Evolutionary conservation across 2,329 filamentous ascomycete species (phyloP).

Genomic region (Simplicillium aogashimaense): DNA sequence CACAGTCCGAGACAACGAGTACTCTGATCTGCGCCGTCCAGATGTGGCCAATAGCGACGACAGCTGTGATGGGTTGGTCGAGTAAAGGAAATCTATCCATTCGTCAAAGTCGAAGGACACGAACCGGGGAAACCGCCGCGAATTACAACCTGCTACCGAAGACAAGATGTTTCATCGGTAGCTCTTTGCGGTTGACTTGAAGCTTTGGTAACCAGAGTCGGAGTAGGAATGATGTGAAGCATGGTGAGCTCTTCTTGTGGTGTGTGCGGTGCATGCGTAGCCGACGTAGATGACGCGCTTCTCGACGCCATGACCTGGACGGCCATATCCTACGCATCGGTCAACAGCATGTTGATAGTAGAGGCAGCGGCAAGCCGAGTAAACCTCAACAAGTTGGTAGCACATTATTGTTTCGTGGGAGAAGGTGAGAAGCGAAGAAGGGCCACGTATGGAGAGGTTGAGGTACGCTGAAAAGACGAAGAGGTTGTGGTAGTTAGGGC

Average conservation of each 20-base stretch:
- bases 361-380: conserved; percentile 76
- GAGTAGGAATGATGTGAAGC: conserved; percentile 34
- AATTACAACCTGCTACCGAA: conserved; percentile 35
- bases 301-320: conserved; percentile 60
- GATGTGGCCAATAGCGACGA: conserved; percentile 30
- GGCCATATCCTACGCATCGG: conserved; percentile 66
- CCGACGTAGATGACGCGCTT: conserved; percentile 74
- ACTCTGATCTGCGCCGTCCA: neutral
- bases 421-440: neutral
- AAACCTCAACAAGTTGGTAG: conserved; percentile 76
- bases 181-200: conserved; percentile 32
- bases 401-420: conserved; percentile 52
- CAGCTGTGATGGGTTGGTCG: conserved; percentile 35
- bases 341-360: conserved; percentile 85
- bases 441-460: neutral
- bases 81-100: conserved; percentile 41
- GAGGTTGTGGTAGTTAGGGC: too few relatives aligned
- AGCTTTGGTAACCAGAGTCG: conserved; percentile 45
- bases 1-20: too few relatives aligned
- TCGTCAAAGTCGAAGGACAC: conserved; percentile 30
- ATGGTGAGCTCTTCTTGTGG: conserved; percentile 25
- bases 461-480: too few relatives aligned
- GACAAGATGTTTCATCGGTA: conserved; percentile 44
- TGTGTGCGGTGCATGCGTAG: conserved; percentile 60
- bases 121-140: conserved; percentile 29